Base-by-base conservation (phyloP, 1,284 basidiomycete species). In the Cryptococcus sp. region DNA sequence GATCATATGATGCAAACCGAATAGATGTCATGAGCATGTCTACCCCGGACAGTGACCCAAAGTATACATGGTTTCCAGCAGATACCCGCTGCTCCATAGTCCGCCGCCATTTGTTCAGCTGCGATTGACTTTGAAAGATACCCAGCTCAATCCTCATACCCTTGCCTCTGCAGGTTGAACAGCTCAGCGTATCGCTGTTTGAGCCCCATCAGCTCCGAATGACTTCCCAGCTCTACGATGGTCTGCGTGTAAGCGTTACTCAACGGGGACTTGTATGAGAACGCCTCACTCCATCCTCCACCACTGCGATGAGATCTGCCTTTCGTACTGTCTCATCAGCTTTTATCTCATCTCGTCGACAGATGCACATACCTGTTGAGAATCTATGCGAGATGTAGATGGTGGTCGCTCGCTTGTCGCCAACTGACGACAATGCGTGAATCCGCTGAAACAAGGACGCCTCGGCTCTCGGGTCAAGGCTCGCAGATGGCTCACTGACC, bases 381-480 rank as follows among this genome's bases (percentile, higher is more conserved):
- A 90, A 79, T 53, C 85, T 79, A 73, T 90, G 87, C 4, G 86
- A 87, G 63, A 90, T 86, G 71, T 85, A 89, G 32, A 90, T 80
- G 50, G 86, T 82, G 2, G 85, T 86, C 68, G 85, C 18, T 21
- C 38, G 45, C n/a, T 39, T 22, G 16, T 40, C 45, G 14, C 33
- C 31, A 24, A 48, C 26, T 11, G 45, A 43, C 2, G 59, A 60
- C n/a, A 70, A 45, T 1, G 56, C 45, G 45, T 65, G 60, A 28
- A 69, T 66, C n/a, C 58, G 44, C 26, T 64, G 80, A 57, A 87
- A 86, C 48, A 89, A 80, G 53, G 82, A 80, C 59, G 81, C 83
- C 60, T 90, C 86, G 0, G 87, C 87, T 60, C 81, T 80, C 19
- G 85, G 82, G 63, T 90, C 87, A 45, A 90, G 77, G 10, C 85